Conservation (phyloP, 2,329 filamentous ascomycete species). For the Teratosphaeria zuluensis region DNA sequence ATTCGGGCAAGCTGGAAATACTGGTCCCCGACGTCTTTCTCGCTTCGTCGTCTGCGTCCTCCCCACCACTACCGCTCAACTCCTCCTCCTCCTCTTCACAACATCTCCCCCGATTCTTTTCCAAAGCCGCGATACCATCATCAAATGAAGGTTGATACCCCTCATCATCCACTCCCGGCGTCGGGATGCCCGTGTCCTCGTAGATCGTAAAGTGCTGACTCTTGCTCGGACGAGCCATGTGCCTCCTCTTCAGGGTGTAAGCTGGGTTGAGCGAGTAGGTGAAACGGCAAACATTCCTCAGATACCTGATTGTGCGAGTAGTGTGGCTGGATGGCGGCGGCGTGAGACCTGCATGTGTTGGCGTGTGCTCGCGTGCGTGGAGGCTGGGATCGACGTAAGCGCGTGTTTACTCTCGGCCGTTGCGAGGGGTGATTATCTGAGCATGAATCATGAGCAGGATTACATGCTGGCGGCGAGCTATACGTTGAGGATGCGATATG, state of each 20-base stretch:
- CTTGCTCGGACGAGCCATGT: slow-evolving; percentile 11
- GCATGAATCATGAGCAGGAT: not conserved
- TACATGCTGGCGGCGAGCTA: not conserved
- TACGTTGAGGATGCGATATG: not conserved
- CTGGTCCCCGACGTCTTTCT: slow-evolving; percentile 17
- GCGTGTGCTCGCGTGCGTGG: not conserved
- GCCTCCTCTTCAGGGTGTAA: not conserved
- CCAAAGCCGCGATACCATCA: not conserved
- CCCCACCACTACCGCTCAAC: not conserved
- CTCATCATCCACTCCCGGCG: slow-evolving; percentile 1
- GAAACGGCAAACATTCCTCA: not conserved
- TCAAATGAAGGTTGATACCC: not conserved
- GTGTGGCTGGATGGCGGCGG: not conserved
- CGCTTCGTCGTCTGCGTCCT: not conserved
- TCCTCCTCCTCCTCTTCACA: not conserved
- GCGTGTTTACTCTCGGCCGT: not conserved
- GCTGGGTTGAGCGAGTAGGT: not conserved
- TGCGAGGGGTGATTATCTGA: not conserved
- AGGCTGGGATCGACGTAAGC: not conserved
- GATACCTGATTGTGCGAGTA: not conserved
- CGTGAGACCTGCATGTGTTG: not conserved
- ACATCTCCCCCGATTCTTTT: not conserved
- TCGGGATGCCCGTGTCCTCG: slow-evolving; percentile 9
- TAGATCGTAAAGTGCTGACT: slow-evolving; percentile 7
- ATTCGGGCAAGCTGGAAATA: slow-evolving; percentile 25